Conservation (phyloP, 202 grass and related monocot genomes). For the Zizania palustris region DNA sequence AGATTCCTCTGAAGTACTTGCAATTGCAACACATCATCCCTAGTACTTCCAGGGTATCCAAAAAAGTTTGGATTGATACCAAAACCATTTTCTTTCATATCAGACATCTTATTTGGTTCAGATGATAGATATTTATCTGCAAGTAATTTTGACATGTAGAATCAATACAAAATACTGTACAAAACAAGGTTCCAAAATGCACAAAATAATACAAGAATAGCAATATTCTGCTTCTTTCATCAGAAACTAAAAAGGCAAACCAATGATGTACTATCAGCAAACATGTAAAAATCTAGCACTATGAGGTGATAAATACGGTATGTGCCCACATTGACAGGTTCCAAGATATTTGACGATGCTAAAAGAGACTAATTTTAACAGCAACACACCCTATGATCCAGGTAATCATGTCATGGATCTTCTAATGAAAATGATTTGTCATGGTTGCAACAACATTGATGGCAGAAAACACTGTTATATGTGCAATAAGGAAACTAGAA, state of each 20-base stretch:
- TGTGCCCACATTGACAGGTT: constrained; percentile 5
- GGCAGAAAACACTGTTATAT: constrained; percentile 8
- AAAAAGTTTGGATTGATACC: constrained; percentile 49
- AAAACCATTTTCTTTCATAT: constrained; percentile 68
- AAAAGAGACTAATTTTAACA: constrained; percentile 18
- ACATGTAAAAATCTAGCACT: constrained; percentile 4
- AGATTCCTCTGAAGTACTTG: constrained; percentile 58
- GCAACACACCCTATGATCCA: neutral
- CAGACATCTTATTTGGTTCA: constrained; percentile 62
- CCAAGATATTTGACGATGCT: constrained; percentile 12
- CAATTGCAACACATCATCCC: constrained; percentile 52
- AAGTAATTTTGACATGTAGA: constrained; percentile 41
- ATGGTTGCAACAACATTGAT: constrained; percentile 11
- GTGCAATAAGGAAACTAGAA: constrained; percentile 7
- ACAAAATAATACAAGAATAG: constrained; percentile 1
- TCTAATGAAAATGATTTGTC: constrained; percentile 1
- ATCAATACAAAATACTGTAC: constrained; percentile 15
- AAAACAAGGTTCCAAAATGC: neutral
- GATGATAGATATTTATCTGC: constrained; percentile 89
- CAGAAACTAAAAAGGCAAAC: constrained; percentile 39
- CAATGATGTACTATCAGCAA: neutral
- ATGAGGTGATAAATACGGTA: neutral
- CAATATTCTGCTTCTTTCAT: neutral
- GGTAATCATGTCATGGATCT: neutral
- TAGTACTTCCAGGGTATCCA: constrained; percentile 43